Conservation (phyloP, 2,329 filamentous ascomycete genomes). For the Diaporthe sp. region DNA sequence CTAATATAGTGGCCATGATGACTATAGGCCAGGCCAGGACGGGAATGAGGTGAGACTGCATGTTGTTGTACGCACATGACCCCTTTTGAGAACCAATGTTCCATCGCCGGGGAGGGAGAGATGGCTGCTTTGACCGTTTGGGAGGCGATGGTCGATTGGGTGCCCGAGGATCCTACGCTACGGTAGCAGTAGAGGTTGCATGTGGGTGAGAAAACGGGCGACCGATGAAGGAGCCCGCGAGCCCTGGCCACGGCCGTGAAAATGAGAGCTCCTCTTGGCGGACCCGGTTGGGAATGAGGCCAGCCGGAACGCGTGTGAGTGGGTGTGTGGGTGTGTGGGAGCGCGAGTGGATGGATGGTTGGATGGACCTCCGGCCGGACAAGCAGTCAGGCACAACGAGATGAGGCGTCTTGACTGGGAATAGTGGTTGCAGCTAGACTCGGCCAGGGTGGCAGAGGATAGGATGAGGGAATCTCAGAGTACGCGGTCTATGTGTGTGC, state of each 20-base stretch:
- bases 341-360: background rate
- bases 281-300: slow-evolving; percentile 20
- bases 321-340: slow-evolving; percentile 10
- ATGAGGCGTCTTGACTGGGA: slow-evolving; percentile 31
- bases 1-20: slow-evolving; percentile 10
- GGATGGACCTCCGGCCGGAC: slow-evolving; percentile 23
- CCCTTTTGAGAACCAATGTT: slow-evolving; percentile 33
- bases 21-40: slow-evolving; percentile 17
- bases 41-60: slow-evolving; percentile 22
- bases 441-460: slow-evolving; percentile 1
- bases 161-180: slow-evolving; percentile 30
- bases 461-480: background rate
- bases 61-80: slow-evolving; percentile 23
- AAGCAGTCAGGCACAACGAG: slow-evolving; percentile 24
- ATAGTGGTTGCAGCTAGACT: slow-evolving; percentile 23
- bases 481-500: background rate
- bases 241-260: background rate
- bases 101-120: slow-evolving; percentile 20
- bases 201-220: slow-evolving; percentile 26
- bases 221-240: slow-evolving; percentile 25
- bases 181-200: slow-evolving; percentile 19
- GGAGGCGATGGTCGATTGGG: slow-evolving; percentile 27
- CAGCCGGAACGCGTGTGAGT: slow-evolving; percentile 3
- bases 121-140: slow-evolving; percentile 31
- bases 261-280: slow-evolving; percentile 18